Base-by-base conservation (phyloP, 129 eudicot genomes). In the Chrysanthemum lavandulifolium region DNA sequence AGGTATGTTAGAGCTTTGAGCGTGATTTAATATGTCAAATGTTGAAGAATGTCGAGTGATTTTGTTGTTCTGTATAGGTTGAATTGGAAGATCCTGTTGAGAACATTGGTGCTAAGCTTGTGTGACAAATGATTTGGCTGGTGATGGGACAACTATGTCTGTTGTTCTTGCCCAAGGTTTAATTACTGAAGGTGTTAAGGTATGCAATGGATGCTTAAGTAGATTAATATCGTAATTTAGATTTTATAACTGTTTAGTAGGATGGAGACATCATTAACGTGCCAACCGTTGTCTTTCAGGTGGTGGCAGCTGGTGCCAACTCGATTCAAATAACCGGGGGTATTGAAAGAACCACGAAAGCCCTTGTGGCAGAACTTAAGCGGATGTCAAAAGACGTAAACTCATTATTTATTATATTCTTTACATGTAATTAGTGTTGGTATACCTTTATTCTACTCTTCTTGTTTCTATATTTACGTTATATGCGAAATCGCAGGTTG, bases 261-360 rank as follows among this genome's bases (percentile, higher is more conserved):
- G 79, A 80, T 51, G 33, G 21, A 5, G 47, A 25, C 27, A 15
- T 60, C 3, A 2, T 27, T 54, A 52, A 63, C 36, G 14, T 27
- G 2, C 33, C 29, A 49, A 43, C 5, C 43, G 43, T 31, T 51
- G 14, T 13, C 7, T 18, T 16, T 33, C 68, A 87, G 92, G 86
- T 86, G 29, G 92, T 87, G 62, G 84, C 84, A 56, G 89, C 92
- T 16, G 92, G 92, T 73, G 92, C 92, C 73, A 87, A 84, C 65
- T 85, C 89, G 23, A 65, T 87, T 74, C 85, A 73, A 50, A 71
- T 87, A n/a, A 80, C 86, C 1, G 79, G 80, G 73, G 92, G 92
- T 12, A 87, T 87, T 61, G 89, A 87, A 59, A 84, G 69, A 58
- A 87, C 92, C 12, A 65, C 84, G 5, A 82, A 84, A 52, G 82